Conservation (phyloP, 805 yeast species). For the Starmera caribaea region DNA sequence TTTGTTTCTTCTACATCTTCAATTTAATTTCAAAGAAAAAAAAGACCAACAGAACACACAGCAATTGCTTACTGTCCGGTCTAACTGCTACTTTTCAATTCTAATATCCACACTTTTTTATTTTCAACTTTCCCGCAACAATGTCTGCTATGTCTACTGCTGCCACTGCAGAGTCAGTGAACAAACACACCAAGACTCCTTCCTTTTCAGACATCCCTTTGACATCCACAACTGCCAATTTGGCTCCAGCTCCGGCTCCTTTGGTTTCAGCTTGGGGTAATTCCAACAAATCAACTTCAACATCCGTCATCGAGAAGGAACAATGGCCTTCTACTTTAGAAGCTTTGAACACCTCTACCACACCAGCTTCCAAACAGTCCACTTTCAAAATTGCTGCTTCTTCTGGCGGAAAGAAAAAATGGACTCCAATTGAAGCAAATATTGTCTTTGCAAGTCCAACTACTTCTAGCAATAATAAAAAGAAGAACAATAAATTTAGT, state of each 20-base stretch:
- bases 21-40: too few species aligned
- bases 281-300: conserved; percentile 1
- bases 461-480: conserved; percentile 2
- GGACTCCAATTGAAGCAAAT: conserved; percentile 57
- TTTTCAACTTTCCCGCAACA: neutral
- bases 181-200: neutral
- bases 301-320: conserved; percentile 3
- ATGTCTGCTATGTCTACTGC: neutral
- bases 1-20: too few species aligned
- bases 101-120: too few species aligned
- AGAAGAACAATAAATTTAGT: neutral
- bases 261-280: conserved; percentile 17
- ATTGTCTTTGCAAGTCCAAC: conserved; percentile 26
- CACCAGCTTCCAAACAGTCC: neutral
- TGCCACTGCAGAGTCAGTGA: neutral
- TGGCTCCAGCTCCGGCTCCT: conserved; percentile 20
- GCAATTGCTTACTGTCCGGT: too few species aligned
- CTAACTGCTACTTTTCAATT: too few species aligned
- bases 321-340: conserved; percentile 14
- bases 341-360: neutral
- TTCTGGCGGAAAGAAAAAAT: conserved; percentile 39
- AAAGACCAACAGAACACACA: too few species aligned
- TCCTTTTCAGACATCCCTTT: neutral
- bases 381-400: neutral
- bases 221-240: conserved; percentile 9